Base-by-base conservation (phyloP, 192 early-diverging fungal genomes). In the Coemansia umbellata region DNA sequence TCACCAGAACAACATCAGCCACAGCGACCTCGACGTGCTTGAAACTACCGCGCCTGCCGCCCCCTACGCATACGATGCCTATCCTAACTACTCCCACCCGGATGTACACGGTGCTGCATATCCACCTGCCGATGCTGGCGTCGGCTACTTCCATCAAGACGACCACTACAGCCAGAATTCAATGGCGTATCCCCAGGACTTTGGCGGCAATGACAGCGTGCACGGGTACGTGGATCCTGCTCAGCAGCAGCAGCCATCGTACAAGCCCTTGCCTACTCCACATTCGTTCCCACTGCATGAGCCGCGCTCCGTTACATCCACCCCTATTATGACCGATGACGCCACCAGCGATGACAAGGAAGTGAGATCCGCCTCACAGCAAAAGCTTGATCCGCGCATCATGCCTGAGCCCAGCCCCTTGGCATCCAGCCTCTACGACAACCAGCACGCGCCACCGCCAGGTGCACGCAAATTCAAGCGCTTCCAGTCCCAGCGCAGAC, bases 401-500 rank as follows among this genome's bases (percentile, higher is more conserved):
- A 69, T 75, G 66, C 78, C 78, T 10, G 58, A 60, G 31, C 26
- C 54, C 8, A 72, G 74, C 47, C 66, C 66, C 9, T 37, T 41
- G 21, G 52, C 71, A 26, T 56, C 65, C 13, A 47, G 43, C 23
- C 71, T 79, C n/a, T 74, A 74, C 63, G 50, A 79, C 64, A 37
- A 32, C 52, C 45, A 66, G 30, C 41, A 62, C 23, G 67, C 67
- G 27, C 78, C 78, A 21, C 78, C 78, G 18, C 66, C 66, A 2
- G 53, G 48, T 17, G 72, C 78, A 9, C 78, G 78, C 49, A 50
- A 60, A 18, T 79, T 55, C 55, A 58, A 70, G 53, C 59, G 55
- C 32, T 79, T 63, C 67, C 70, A 79, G 56, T 65, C 74, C 40
- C 62, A 63, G 59, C 78, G 78, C 52, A 50, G 54, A 13, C 78